Percentiles rank a stretch among this genome's conserved stretches.
These are phyloP conservation scores for Blastobotrys persicus DNA, from an alignment of 1,139 yeast genomes.

Conservation along the genomic window DNA sequence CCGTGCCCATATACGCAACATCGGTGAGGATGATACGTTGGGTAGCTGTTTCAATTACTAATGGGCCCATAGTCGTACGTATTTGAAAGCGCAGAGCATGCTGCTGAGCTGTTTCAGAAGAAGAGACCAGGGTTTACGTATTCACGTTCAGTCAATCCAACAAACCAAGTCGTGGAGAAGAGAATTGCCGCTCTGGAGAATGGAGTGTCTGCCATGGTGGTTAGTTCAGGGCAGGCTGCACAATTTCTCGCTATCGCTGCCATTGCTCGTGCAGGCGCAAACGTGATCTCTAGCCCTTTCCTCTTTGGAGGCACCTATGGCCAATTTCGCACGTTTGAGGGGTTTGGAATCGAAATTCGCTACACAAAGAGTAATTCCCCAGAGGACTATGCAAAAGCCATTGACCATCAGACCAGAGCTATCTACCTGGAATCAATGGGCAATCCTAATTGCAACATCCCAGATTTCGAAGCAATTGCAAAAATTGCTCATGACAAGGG, in stretches of 20 bases:
- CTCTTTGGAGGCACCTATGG: slow-evolving; percentile 96
- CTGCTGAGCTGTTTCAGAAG: slow-evolving; percentile 84
- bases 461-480: slow-evolving; percentile 78
- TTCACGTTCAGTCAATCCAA: slow-evolving; percentile 89
- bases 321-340: slow-evolving; percentile 84
- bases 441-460: slow-evolving; percentile 89
- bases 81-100: slow-evolving; percentile 83
- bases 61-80: slow-evolving; percentile 56
- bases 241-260: slow-evolving; percentile 82
- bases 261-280: slow-evolving; percentile 84
- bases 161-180: slow-evolving; percentile 84
- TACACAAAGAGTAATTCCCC: slow-evolving; percentile 76
- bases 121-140: slow-evolving; percentile 81
- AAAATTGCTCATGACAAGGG: slow-evolving; percentile 85
- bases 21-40: slow-evolving; percentile 30
- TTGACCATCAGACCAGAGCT: slow-evolving; percentile 85
- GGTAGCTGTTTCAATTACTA: too few species aligned
- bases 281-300: slow-evolving; percentile 78
- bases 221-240: slow-evolving; percentile 93
- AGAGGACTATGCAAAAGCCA: slow-evolving; percentile 65
- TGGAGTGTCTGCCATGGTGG: slow-evolving; percentile 89
- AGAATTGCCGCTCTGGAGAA: slow-evolving; percentile 90
- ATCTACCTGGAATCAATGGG: slow-evolving; percentile 88
- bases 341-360: slow-evolving; percentile 79
- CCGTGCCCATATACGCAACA: slow-evolving; percentile 77